phyloP scores from a whole-genome alignment of 2,329 filamentous ascomycete species.

The Colletotrichum gloeosporioides region DNA sequence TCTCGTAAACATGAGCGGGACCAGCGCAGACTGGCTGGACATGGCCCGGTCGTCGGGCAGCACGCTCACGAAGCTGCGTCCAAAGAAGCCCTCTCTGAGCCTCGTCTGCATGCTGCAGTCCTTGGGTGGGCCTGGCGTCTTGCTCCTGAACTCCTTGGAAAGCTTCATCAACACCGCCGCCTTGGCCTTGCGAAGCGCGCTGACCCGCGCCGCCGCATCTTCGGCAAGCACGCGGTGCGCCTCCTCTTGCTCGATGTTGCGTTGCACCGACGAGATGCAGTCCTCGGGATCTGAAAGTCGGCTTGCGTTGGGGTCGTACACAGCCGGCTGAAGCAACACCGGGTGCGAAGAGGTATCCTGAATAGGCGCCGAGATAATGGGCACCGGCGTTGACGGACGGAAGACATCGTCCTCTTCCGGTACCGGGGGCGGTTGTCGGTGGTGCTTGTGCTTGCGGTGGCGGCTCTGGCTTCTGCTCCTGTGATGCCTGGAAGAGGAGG shows the following conservation, averaged over 20 bases:
- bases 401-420: constrained; percentile 23
- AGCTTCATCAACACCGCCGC: constrained; percentile 66
- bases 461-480: constrained; percentile 22
- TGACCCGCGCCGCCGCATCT: constrained; percentile 58
- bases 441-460: constrained; percentile 29
- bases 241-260: constrained; percentile 62
- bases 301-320: constrained; percentile 53
- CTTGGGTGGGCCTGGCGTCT: constrained; percentile 13
- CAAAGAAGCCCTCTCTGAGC: constrained; percentile 49
- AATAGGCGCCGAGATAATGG: constrained; percentile 55
- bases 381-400: constrained; percentile 32
- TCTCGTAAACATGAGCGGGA: constrained; percentile 66
- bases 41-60: constrained; percentile 50
- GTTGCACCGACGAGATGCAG: constrained; percentile 62
- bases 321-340: constrained; percentile 59
- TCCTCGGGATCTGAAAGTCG: constrained; percentile 35
- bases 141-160: constrained; percentile 51
- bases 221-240: constrained; percentile 61
- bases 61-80: constrained; percentile 38
- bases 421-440: constrained; percentile 17
- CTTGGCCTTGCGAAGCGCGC: constrained; percentile 63
- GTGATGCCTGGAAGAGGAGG: constrained; percentile 21
- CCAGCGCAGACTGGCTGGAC: constrained; percentile 58
- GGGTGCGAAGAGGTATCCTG: constrained; percentile 54
- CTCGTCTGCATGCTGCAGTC: constrained; percentile 38